These are phyloP conservation scores for Rhizopus microsporus DNA, from an alignment of 371 early-diverging fungal genomes.

Conservation along the genomic window DNA sequence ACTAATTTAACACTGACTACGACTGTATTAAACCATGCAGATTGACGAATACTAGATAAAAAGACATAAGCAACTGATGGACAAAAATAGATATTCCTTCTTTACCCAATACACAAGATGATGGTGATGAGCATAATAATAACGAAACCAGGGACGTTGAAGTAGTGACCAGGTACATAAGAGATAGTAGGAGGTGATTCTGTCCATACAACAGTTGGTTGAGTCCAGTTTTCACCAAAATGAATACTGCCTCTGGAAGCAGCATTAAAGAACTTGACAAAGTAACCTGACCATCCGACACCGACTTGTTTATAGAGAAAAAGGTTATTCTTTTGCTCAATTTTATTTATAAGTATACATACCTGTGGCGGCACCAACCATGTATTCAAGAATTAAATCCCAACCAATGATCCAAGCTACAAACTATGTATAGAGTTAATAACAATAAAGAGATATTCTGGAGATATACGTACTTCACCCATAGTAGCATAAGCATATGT, in stretches of 20 bases:
- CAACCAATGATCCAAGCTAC: slow-evolving; percentile 85
- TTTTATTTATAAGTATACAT: slow-evolving; percentile 1
- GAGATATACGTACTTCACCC: slow-evolving; percentile 58
- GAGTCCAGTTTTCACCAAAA: slow-evolving; percentile 54
- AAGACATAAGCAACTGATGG: neutral
- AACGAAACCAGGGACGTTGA: slow-evolving; percentile 76
- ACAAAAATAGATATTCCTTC: neutral
- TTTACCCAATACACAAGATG: slow-evolving; percentile 65
- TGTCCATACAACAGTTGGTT: slow-evolving; percentile 66
- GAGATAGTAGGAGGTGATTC: slow-evolving; percentile 40
- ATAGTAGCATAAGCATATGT: slow-evolving; percentile 83
- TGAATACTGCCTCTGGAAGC: slow-evolving; percentile 48
- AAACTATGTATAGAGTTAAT: slow-evolving; percentile 30
- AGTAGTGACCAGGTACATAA: slow-evolving; percentile 52
- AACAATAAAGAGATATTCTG: neutral
- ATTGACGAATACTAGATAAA: slow-evolving; percentile 56
- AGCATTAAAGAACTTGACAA: slow-evolving; percentile 66
- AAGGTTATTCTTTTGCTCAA: neutral
- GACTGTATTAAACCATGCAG: slow-evolving; percentile 69
- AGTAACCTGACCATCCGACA: slow-evolving; percentile 81
- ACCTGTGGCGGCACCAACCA: slow-evolving; percentile 76
- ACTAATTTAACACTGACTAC: slow-evolving; percentile 76
- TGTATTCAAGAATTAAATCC: slow-evolving; percentile 84
- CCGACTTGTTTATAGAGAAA: slow-evolving; percentile 19
- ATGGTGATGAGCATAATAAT: slow-evolving; percentile 62